Conservation (phyloP, 805 yeast genomes). For the Zygotorulaspora danielsina region DNA sequence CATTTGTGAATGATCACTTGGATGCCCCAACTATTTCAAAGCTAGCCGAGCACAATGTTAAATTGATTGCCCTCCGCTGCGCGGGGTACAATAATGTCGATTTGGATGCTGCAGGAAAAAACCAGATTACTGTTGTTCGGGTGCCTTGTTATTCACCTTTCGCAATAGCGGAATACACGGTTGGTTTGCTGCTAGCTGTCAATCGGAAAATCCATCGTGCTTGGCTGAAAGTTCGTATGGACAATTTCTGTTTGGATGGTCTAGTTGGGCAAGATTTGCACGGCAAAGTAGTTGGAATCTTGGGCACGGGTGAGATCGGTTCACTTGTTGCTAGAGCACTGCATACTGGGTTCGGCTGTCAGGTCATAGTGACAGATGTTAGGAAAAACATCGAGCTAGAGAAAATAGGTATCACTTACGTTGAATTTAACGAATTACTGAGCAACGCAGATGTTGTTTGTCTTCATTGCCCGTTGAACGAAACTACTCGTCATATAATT, state of each 20-base stretch:
- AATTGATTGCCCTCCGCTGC: neutral
- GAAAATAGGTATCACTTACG: constrained; percentile 54
- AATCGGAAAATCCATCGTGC: neutral
- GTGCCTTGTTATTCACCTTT: neutral
- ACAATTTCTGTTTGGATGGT: neutral
- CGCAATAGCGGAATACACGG: neutral
- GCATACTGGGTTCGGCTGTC: neutral
- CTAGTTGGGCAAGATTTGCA: neutral
- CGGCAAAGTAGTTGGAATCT: neutral
- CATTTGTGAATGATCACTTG: neutral
- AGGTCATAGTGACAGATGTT: neutral
- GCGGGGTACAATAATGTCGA: neutral
- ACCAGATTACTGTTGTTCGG: neutral
- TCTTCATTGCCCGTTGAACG: constrained; percentile 67
- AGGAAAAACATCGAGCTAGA: constrained; percentile 45
- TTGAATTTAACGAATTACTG: constrained; percentile 58
- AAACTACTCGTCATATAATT: constrained; percentile 51
- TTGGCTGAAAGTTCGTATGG: neutral
- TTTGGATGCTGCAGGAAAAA: neutral
- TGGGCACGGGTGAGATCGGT: neutral
- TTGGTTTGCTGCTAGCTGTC: neutral
- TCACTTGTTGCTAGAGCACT: neutral
- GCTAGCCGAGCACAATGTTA: neutral
- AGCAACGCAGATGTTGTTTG: constrained; percentile 61
- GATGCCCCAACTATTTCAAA: neutral